These are phyloP conservation scores for Pestalotiopsis sp. DNA, from an alignment of 2,329 filamentous ascomycete species.

Conservation along the genomic window DNA sequence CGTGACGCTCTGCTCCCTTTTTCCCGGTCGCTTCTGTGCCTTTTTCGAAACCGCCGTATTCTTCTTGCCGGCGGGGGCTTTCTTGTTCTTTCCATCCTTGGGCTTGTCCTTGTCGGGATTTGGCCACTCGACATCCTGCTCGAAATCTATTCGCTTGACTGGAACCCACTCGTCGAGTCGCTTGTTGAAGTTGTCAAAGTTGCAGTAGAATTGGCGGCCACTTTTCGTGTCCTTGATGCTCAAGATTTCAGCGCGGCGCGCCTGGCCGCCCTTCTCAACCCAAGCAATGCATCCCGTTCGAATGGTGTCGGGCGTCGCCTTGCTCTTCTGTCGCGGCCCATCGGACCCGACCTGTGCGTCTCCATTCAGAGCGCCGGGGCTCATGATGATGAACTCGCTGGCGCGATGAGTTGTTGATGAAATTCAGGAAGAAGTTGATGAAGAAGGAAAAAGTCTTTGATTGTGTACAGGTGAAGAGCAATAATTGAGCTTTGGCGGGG, in stretches of 20 bases:
- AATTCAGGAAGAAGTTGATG: conserved; percentile 23
- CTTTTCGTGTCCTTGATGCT: conserved; percentile 90
- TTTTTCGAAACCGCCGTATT: conserved; percentile 59
- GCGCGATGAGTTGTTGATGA: conserved; percentile 33
- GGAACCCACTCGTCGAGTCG: conserved; percentile 83
- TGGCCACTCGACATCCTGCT: conserved; percentile 94
- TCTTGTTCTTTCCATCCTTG: conserved; percentile 77
- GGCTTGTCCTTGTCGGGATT: conserved; percentile 81
- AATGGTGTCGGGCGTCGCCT: conserved; percentile 82
- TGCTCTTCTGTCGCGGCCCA: conserved; percentile 69
- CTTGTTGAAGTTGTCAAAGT: conserved; percentile 99
- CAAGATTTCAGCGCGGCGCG: conserved; percentile 93
- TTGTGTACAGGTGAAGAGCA: neutral
- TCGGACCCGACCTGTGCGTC: conserved; percentile 60
- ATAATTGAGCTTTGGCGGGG: conserved; percentile 20
- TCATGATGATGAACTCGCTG: conserved; percentile 50
- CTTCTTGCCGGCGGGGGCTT: conserved; percentile 59
- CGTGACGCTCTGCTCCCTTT: conserved; percentile 55
- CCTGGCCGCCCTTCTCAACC: conserved; percentile 74
- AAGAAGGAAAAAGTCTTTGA: neutral
- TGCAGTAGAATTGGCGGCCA: conserved; percentile 88
- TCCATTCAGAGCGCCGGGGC: conserved; percentile 47
- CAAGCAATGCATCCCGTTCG: conserved; percentile 61
- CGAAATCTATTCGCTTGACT: conserved; percentile 79
- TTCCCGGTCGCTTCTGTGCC: conserved; percentile 54